Base-by-base conservation (phyloP, 495 filamentous ascomycete species). In the Trichoderma parareesei region DNA sequence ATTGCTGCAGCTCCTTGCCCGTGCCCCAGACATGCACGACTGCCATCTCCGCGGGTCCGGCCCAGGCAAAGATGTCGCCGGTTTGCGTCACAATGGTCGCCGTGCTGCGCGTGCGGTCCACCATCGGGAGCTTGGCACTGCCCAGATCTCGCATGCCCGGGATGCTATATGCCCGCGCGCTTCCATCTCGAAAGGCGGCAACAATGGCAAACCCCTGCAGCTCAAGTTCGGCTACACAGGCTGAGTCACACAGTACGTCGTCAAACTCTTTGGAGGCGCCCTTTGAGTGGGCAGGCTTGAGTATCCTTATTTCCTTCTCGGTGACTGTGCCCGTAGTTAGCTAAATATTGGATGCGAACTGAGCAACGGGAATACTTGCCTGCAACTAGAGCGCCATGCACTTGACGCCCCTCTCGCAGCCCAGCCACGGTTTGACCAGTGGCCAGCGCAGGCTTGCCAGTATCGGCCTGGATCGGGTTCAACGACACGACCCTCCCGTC, bases 241-340 rank as follows among this genome's bases (percentile, higher is more conserved):
- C 92, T 8, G 89, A 79, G 70, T 95, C 85, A 69, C 92, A 96
- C 35, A 92, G 73, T 65, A 84, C 85, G 67, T 90, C 85, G 69
- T 95, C 92, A 81, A 92, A 97, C 5, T 86, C 84, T 65, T 93
- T 96, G 64, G 91, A 88, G 0, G 93, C 92, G 40, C 95, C 94
- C 77, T 95, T 96, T 5, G 87, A 77, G 2, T 85, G 81, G 2
- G 92, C 85, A 2, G 94, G 94, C 69, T 88, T 90, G 81, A 95
- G 97, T 44, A 98, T 86, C 60, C 91, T 83, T 37, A 85, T 87
- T 67, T 91, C 90, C 11, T 85, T 86, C 65, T 84, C 78, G 2
- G 92, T 92, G 35, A 92, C 90, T 84, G 48, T 4, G 27, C 8
- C 42, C 20, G 1, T 61, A 2, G 41, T 71, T 63, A 66, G 67